phyloP scores from a whole-genome alignment of 2,329 filamentous ascomycete genomes.

The Stachybotrys chartarum region DNA sequence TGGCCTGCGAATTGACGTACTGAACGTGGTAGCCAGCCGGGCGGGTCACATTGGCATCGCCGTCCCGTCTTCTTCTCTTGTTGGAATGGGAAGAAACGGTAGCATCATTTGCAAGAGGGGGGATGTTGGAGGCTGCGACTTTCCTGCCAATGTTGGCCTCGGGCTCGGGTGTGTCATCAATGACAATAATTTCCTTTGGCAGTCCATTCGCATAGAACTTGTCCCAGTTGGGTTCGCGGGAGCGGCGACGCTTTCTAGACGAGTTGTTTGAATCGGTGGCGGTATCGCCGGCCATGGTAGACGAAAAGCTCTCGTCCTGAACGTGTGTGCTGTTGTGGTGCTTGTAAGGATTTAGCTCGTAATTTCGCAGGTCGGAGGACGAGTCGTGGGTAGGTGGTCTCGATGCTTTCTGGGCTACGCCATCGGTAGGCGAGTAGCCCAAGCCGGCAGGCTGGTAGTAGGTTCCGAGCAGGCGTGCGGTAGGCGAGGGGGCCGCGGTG shows the following conservation, averaged over 20 bases:
- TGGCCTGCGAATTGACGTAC: conserved; percentile 62
- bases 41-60: conserved; percentile 36
- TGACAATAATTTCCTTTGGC: conserved; percentile 80
- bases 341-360: conserved; percentile 5
- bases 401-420: conserved; percentile 18
- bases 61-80: conserved; percentile 69
- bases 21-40: conserved; percentile 69
- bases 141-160: conserved; percentile 35
- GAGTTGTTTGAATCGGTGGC: conserved; percentile 18
- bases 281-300: conserved; percentile 19
- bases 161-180: conserved; percentile 64
- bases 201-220: conserved; percentile 78
- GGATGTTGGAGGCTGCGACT: conserved; percentile 24
- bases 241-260: conserved; percentile 47
- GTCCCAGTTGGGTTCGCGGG: conserved; percentile 66
- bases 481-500: conserved; percentile 12
- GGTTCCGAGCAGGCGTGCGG: conserved; percentile 13
- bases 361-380: conserved; percentile 16
- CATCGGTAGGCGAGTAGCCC: conserved; percentile 26
- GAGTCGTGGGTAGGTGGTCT: conserved; percentile 21
- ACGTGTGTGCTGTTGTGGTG: conserved; percentile 3
- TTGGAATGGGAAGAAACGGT: conserved; percentile 39
- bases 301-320: conserved; percentile 9
- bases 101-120: conserved; percentile 20
- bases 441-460: conserved; percentile 19